Base-by-base conservation (phyloP, 352 stramenopile genomes). In the Blastocystis sp. region DNA sequence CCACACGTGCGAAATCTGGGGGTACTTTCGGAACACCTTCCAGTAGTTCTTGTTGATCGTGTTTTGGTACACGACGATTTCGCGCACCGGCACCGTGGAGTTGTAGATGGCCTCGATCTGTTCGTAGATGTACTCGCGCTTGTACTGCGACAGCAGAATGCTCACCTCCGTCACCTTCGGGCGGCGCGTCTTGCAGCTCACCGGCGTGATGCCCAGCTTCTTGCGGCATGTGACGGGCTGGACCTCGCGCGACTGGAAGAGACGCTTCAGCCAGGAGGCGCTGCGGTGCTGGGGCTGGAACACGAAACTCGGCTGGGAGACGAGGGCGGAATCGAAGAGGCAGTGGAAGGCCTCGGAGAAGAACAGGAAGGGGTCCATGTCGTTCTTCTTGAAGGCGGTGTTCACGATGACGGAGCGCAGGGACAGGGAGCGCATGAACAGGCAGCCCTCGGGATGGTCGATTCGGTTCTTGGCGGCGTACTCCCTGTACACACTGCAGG, bases 11-110 rank as follows among this genome's bases (percentile, higher is more conserved):
- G 56, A n/a, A 17, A 67, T 66, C 14, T 59, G 1, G 9, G 52
- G 74, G 23, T 52, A 84, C 2, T 43, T 62, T 40, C 45, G 2
- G 21, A 67, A 66, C 14, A 69, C 17, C 11, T 28, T 38, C n/a
- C 69, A 7, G 48, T 84, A 84, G 52, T 84, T 52, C 34, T 59
- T 59, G 60, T 53, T 69, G 1, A 70, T n/a, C 2, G 34, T 59
- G 38, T 84, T 84, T 28, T 84, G 74, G 48, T 61, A 84, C 21
- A 84, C 28, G 11, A 84, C 11, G 19, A 84, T 52, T 7, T 84
- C 74, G 17, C 14, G 34, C 23, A 62, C 19, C 1, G 48, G 53
- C 21, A 84, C 9, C 10, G 53, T 59, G 3, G 53, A 69, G 1
- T 19, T 7, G 17, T 56, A n/a, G 28, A 84, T 84, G 0, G 45